Evolutionary conservation across 2,329 filamentous ascomycete species (phyloP), one percentile per base, ranked within the genome.

Genomic region (Sclerotinia nivalis): DNA sequence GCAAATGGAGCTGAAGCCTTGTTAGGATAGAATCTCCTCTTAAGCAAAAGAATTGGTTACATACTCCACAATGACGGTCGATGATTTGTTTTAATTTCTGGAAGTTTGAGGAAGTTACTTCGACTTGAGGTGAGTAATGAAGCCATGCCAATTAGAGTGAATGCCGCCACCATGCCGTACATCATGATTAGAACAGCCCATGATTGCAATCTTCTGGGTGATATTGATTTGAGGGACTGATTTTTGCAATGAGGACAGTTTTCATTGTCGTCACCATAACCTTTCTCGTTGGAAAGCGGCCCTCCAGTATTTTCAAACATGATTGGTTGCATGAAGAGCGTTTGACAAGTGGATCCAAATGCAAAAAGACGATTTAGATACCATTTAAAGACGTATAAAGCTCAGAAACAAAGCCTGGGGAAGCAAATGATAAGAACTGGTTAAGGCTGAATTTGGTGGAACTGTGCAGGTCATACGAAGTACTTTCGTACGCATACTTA

Each of bases 11-110:
- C 66, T 68, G 6, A 22, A 40, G 13, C 15, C 9, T 25, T 49
- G 28, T 68, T 49, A 68, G 54, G 9, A 49, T 25, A 18, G 20
- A 15, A 28, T 10, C 3, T 5, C 1, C 22, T 28, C 13, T 34
- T 37, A 12, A 34, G 10, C 31, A 43, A 15, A 25, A 40, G 31
- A 40, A 10, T 9, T 12, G 10, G 1, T 22, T 62, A 60, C 1
- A 43, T 68, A 61, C 66, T 68, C 45, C 45, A 68, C 31, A 68
- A 37, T 40, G 66, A 68, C 20, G 66, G 55, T 10, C 22, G 45
- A 40, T 50, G 55, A 43, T 31, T 68, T n/a, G 31, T 43, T 13
- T 43, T 37, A 13, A 37, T 31, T 49, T 34, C 20, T 58, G 54
- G 64, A 25, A 66, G 5, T 34, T 28, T 40, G 37, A 47, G 13